These are phyloP conservation scores for Phytopythium cucurbitacearum DNA, from an alignment of 352 stramenopile species.

Conservation along the genomic window DNA sequence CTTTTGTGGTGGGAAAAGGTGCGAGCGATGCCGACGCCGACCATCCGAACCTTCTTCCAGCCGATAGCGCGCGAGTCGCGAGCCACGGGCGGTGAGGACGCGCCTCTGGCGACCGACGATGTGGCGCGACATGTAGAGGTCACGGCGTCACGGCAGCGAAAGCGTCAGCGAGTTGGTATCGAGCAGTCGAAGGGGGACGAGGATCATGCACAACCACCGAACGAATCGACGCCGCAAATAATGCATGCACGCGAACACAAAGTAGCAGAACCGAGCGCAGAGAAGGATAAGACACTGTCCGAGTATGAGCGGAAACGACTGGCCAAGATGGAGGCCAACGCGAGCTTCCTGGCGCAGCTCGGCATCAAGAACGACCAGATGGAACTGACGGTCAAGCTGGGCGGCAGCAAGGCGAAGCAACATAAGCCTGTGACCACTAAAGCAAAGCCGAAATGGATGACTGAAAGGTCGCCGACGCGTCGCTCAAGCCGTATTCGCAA, in stretches of 20 bases:
- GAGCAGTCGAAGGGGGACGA: no score
- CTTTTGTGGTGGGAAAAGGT: not conserved
- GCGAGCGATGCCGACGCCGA: constrained; percentile 1
- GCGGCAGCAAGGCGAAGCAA: not conserved
- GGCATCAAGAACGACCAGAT: constrained; percentile 27
- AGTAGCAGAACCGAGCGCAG: not conserved
- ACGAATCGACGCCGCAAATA: not conserved
- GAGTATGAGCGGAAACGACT: constrained; percentile 43
- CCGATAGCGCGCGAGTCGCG: not conserved
- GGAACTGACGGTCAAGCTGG: constrained; percentile 10
- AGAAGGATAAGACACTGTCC: constrained; percentile 12
- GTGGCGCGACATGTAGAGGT: no score
- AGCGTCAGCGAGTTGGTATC: no score
- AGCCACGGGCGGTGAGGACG: not conserved
- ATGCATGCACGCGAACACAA: not conserved
- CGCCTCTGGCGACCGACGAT: no score
- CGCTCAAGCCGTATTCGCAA: constrained; percentile 31
- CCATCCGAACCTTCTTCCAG: constrained; percentile 6
- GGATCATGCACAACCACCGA: no score
- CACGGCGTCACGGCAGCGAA: no score
- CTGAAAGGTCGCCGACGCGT: constrained; percentile 11
- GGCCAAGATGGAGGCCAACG: constrained; percentile 36
- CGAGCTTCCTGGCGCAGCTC: constrained; percentile 35
- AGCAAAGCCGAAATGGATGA: constrained; percentile 1
- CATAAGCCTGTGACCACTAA: constrained; percentile 6